These are phyloP conservation scores for Suillus cothurnatus DNA, from an alignment of 768 basidiomycete species.

Conservation along the genomic window DNA sequence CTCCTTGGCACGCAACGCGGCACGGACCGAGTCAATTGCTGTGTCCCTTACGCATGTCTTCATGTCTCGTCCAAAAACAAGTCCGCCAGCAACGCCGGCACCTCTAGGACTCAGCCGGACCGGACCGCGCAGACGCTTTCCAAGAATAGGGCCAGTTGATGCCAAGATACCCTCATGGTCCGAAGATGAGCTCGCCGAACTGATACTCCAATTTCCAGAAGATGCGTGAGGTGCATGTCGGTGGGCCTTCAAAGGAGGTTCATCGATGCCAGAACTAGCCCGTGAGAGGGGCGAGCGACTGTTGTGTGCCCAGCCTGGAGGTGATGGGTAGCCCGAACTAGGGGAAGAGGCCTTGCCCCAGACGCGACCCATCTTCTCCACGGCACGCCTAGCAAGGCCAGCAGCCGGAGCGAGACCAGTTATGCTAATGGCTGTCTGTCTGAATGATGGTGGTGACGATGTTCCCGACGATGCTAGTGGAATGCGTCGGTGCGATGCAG, in stretches of 20 bases:
- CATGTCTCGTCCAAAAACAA: conserved; percentile 72
- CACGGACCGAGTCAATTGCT: conserved; percentile 38
- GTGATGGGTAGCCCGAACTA: conserved; percentile 48
- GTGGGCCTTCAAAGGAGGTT: conserved; percentile 14
- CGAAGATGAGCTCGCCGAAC: conserved; percentile 52
- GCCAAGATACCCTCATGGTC: conserved; percentile 44
- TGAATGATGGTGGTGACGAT: conserved; percentile 37
- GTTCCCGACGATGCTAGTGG: conserved; percentile 10
- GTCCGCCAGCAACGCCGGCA: conserved; percentile 42
- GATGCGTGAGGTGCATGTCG: conserved; percentile 61
- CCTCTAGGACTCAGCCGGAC: conserved; percentile 38
- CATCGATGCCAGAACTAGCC: conserved; percentile 43
- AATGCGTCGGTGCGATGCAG: conserved; percentile 21
- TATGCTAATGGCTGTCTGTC: conserved; percentile 76
- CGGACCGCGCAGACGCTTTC: conserved; percentile 58
- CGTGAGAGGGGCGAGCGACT: conserved; percentile 38
- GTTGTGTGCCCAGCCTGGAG: conserved; percentile 42
- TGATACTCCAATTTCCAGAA: conserved; percentile 59
- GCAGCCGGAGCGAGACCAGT: conserved; percentile 71
- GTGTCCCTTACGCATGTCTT: conserved; percentile 58
- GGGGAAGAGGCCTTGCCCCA: conserved; percentile 47
- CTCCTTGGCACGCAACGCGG: conserved; percentile 10
- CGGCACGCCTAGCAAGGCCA: conserved; percentile 74
- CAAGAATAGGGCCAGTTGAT: conserved; percentile 52
- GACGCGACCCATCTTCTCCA: conserved; percentile 73